Evolutionary conservation across 306 rosid genomes (phyloP).

Genomic region (Inga laurina): DNA sequence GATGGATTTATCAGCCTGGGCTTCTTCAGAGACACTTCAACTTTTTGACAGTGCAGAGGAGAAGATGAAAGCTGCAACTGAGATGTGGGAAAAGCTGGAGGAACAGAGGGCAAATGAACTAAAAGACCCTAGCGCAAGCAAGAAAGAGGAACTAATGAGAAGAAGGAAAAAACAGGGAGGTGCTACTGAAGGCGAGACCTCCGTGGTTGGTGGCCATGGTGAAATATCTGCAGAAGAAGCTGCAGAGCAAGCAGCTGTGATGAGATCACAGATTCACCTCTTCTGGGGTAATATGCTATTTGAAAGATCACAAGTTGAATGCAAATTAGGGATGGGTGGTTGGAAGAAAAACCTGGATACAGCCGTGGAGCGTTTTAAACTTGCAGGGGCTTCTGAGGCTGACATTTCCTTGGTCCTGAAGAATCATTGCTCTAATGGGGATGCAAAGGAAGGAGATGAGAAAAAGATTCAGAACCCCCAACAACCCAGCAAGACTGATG

Average conservation of each 20-base stretch:
- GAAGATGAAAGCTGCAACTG: slow-evolving; percentile 95
- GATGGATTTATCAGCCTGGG: slow-evolving; percentile 75
- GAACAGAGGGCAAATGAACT: slow-evolving; percentile 83
- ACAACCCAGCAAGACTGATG: slow-evolving; percentile 33
- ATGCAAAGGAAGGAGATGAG: slow-evolving; percentile 54
- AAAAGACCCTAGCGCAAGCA: slow-evolving; percentile 80
- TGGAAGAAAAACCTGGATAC: slow-evolving; percentile 87
- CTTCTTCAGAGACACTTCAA: slow-evolving; percentile 69
- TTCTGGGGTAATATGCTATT: slow-evolving; percentile 99
- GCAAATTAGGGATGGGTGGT: slow-evolving; percentile 68
- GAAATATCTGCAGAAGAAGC: slow-evolving; percentile 81
- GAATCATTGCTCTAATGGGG: slow-evolving; percentile 86
- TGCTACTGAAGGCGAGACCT: slow-evolving; percentile 62
- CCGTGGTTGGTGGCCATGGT: slow-evolving; percentile 49
- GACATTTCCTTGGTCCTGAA: slow-evolving; percentile 83
- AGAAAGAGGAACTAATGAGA: slow-evolving; percentile 77
- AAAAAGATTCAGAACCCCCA: slow-evolving; percentile 44
- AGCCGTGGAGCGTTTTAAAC: slow-evolving; percentile 84
- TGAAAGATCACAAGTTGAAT: slow-evolving; percentile 95
- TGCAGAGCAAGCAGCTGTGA: slow-evolving; percentile 90
- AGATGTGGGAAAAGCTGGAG: slow-evolving; percentile 98
- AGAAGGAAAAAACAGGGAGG: slow-evolving; percentile 74
- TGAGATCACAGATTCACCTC: slow-evolving; percentile 97
- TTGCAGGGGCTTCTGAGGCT: slow-evolving; percentile 91
- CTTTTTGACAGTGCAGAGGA: slow-evolving; percentile 84